Conservation (phyloP, 169 alveolate genomes). For the Blepharisma undulans region DNA sequence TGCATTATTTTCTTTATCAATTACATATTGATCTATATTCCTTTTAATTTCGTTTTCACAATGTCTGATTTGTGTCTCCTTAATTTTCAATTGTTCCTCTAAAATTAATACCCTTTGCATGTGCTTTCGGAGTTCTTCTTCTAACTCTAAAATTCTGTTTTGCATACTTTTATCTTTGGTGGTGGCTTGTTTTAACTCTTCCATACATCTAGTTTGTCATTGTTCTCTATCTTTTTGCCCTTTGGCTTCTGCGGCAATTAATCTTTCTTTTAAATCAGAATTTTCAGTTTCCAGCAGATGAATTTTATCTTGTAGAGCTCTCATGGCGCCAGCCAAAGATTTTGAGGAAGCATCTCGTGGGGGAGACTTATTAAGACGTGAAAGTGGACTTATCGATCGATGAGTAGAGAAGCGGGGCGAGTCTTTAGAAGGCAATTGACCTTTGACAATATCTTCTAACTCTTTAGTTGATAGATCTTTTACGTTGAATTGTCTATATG, state of each 20-base stretch:
- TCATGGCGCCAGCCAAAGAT: slow-evolving; percentile 24
- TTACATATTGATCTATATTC: not conserved
- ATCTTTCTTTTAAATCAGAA: not conserved
- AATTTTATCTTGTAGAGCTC: slow-evolving; percentile 25
- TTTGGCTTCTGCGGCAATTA: not conserved
- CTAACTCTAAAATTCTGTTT: not conserved
- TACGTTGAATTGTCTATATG: not conserved
- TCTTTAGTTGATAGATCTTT: not conserved
- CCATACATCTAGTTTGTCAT: slow-evolving; percentile 8
- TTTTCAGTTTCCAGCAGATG: slow-evolving; percentile 25
- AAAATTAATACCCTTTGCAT: not conserved
- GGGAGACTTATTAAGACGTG: not conserved
- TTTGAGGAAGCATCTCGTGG: slow-evolving; percentile 5
- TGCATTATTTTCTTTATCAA: not conserved
- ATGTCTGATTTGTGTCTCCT: not conserved
- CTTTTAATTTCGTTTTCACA: not conserved
- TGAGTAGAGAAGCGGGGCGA: not conserved
- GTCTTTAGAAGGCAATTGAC: not conserved
- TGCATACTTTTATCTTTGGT: not conserved
- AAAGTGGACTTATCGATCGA: not conserved
- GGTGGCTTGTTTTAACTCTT: slow-evolving; percentile 7
- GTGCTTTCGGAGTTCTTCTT: not conserved
- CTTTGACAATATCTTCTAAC: not conserved
- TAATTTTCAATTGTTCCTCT: not conserved
- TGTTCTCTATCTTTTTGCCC: not conserved